Evolutionary conservation across 129 eudicot species (phyloP).

Genomic region (Tanacetum coccineum): DNA sequence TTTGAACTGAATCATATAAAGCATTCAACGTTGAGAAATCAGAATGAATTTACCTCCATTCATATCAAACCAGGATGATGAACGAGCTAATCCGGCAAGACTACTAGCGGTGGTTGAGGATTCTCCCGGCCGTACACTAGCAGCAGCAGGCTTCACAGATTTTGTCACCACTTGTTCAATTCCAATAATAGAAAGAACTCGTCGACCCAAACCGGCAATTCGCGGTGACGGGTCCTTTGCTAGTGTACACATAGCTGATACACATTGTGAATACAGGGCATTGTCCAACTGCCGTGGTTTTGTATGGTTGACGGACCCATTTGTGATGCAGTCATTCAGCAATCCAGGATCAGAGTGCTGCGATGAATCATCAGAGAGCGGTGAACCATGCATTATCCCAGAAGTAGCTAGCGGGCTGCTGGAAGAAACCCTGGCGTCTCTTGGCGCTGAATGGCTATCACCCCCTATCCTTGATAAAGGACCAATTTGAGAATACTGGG

Average conservation of each 20-base stretch:
- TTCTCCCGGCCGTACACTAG: conserved; percentile 51
- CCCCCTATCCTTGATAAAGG: conserved; percentile 66
- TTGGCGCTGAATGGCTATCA: conserved; percentile 47
- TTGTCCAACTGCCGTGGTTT: conserved; percentile 69
- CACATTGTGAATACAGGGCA: conserved; percentile 79
- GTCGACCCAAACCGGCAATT: conserved; percentile 69
- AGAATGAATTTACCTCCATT: conserved; percentile 56
- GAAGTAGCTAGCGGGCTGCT: conserved; percentile 84
- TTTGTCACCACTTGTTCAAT: conserved; percentile 87
- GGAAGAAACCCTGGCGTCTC: conserved; percentile 72
- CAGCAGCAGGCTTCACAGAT: conserved; percentile 42
- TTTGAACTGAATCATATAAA: not conserved
- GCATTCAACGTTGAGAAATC: not conserved
- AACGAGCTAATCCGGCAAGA: conserved; percentile 82
- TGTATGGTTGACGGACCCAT: conserved; percentile 58
- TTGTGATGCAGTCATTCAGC: conserved; percentile 46
- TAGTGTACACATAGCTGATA: conserved; percentile 79
- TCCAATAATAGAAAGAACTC: conserved; percentile 81
- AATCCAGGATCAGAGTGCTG: conserved; percentile 93
- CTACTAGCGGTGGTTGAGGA: conserved; percentile 38
- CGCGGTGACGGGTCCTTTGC: conserved; percentile 96
- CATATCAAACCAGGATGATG: conserved; percentile 96
- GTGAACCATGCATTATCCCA: conserved; percentile 93
- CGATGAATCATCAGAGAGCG: conserved; percentile 90
- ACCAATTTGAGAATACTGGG: conserved; percentile 65